Evolutionary conservation across 768 basidiomycete species (phyloP), one percentile per base, ranked within the genome.

Genomic region (Tulasnella sp.): DNA sequence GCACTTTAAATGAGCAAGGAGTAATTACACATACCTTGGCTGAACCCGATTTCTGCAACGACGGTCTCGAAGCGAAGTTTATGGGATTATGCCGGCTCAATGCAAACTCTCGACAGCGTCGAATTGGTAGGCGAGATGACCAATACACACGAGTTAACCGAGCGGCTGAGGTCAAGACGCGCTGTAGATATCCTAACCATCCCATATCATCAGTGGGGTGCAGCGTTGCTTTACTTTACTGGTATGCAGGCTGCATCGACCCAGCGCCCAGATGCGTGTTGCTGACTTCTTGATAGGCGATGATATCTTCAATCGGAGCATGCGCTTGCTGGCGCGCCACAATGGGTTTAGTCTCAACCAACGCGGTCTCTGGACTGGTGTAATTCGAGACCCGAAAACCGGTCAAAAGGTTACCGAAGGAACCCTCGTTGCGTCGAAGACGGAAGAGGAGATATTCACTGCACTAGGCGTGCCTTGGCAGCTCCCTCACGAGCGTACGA

Each of bases 201-300:
- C 1, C 93, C 95, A 1, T 95, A 89, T 85, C 80, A 81, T 67
- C 86, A 84, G 34, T 86, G 89, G 76, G 95, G 95, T 0, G 94
- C 90, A 1, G 94, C 94, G 0, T 79, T 95, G 67, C 80, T 97
- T n/a, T 97, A 97, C 79, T 97, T 94, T 78, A 96, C 95, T 0
- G 63, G 92, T 90, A 74, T 76, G 85, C 80, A 34, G n/a, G 35
- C 26, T 34, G 26, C 11, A 66, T 17, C 40, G 29, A 6, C 26
- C 12, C 40, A 41, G 9, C 35, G 35, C n/a, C 9, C 1, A 19
- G 12, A n/a, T n/a, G 42, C 64, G 12, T 34, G 12, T 19, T n/a
- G 37, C 69, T 62, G 5, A 62, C 11, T 19, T 41, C 26, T 37
- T 35, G 19, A 11, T 47, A 22, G 94, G 94, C 2, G 94, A 96